Base-by-base conservation (phyloP, 169 alveolate species). In the Toxoplasma gondii region DNA sequence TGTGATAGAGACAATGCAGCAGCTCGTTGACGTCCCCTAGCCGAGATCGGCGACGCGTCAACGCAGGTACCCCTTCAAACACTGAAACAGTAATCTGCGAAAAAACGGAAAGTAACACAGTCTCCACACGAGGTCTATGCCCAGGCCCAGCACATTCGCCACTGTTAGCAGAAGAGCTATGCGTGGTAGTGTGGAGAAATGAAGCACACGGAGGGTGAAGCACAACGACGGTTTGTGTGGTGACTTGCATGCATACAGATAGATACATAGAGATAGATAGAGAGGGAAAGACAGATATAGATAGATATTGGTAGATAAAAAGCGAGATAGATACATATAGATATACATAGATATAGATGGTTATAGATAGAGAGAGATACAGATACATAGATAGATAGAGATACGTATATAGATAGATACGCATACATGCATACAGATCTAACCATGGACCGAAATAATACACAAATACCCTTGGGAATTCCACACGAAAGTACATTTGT, bases 41-140 rank as follows among this genome's bases (percentile, higher is more conserved):
- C 44, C 45, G 39, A 10, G 86, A 41, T 31, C 86, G 2, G 12
- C 86, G 86, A 19, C 86, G 86, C 39, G 86, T 78, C 45, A 78
- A 78, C 86, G 45, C 86, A 29, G 86, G 86, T 12, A 78, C 86
- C 44, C n/a, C 45, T 78, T n/a, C 45, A 78, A 78, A 78, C n/a
- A 78, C 86, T 0, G 49, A 16, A n/a, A 45, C 39, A 29, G 86
- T 1, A n/a, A 78, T 19, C 86, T 78, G 86, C 39, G 24, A 45
- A 31, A 17, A 31, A n/a, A 38, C 2, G 22, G n/a, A 69, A 17
- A 69, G 82, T 7, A 69, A 69, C 5, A 69, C 5, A 34, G 39
- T 69, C 43, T 34, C 34, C 43, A 69, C 2, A 31, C 38, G 43
- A 17, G 2, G 82, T 69, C 10, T 69, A 64, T 69, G 82, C 34